Base-by-base conservation (phyloP, 768 basidiomycete genomes). In the Gloeopeniophorella convolvens region DNA sequence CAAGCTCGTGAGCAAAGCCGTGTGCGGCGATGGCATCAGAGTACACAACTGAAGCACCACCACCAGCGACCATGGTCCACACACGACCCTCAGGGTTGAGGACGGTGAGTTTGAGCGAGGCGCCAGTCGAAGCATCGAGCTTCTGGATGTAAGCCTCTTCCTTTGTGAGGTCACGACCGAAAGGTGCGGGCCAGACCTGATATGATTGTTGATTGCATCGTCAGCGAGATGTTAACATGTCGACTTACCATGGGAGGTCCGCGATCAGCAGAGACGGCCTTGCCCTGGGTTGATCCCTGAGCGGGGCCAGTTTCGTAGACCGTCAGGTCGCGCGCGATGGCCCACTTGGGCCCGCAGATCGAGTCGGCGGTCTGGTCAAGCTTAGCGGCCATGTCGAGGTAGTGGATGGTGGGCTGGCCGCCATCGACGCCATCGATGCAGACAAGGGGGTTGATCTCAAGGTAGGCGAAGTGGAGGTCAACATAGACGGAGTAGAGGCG, bases 31-130 rank as follows among this genome's bases (percentile, higher is more conserved):
- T 88, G 57, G 86, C 85, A 56, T 88, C 85, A 6, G 74, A 76
- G 62, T 82, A 83, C 34, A 82, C 79, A 55, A 82, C 79, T 6
- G 77, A 79, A 18, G 80, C 79, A 74, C 91, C 91, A 64, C 96
- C 96, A 72, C 95, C 96, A 47, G 96, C 95, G 48, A 99, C 96
- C 95, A 98, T 98, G 60, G 96, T 98, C 96, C 96, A 99, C 58
- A 99, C 82, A 55, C 94, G 87, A 53, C 95, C 96, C 65, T 89
- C 85, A 46, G 88, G 70, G 69, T 98, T 97, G 61, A 99, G 75
- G 45, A 99, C 95, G 34, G 96, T 99, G 37, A 99, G 79, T 68
- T 99, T 99, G 66, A 99, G 84, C 8, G 93, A 96, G 61, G 96
- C 93, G 73, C 96, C 95, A 35, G 96, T 99, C 18, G 90, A 93